Conservation (phyloP, 2,329 filamentous ascomycete species). For the Ophiostoma triangulosporum region DNA sequence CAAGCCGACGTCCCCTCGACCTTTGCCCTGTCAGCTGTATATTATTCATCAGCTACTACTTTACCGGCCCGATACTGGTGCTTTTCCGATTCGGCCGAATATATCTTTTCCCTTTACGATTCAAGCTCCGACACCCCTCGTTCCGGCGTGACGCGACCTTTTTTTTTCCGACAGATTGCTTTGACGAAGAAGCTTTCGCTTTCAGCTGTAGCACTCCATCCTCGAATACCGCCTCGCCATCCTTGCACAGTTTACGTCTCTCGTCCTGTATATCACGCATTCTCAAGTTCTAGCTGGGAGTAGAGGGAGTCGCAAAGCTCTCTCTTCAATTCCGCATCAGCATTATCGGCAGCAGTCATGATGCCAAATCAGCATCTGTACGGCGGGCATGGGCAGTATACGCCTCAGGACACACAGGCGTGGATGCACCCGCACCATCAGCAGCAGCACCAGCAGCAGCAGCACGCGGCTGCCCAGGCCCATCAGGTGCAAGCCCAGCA, state of each 20-base stretch:
- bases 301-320: background rate
- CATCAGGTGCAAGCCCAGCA: slow-evolving; percentile 35
- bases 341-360: slow-evolving; percentile 26
- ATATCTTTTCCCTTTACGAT: background rate
- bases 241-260: background rate
- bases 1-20: background rate
- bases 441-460: slow-evolving; percentile 29
- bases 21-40: background rate
- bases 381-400: slow-evolving; percentile 53
- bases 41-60: background rate
- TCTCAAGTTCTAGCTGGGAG: background rate
- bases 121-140: background rate
- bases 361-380: slow-evolving; percentile 52
- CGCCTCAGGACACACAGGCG: slow-evolving; percentile 43
- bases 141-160: background rate
- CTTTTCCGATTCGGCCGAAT: background rate
- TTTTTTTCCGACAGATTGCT: background rate
- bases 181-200: background rate
- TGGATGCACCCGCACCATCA: slow-evolving; percentile 60
- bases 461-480: slow-evolving; percentile 4
- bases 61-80: background rate
- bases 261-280: background rate
- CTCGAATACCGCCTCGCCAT: background rate
- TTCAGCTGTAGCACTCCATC: background rate
- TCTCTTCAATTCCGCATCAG: background rate